Evolutionary conservation across 2,329 filamentous ascomycete genomes (phyloP).

Genomic region (Lithohypha guttulata): DNA sequence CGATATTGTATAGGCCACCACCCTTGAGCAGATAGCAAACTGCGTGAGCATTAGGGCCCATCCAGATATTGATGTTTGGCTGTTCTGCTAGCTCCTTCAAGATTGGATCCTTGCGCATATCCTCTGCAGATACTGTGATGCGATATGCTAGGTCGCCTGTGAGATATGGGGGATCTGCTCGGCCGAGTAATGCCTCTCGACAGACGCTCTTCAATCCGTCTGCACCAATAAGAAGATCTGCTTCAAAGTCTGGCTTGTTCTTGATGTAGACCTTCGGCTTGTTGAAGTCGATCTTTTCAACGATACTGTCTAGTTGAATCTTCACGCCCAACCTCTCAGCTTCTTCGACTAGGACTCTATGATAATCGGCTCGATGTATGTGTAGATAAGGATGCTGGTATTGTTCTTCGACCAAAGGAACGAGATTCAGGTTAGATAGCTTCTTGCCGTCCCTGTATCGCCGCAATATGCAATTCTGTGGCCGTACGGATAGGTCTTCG

Average conservation of each 20-base stretch:
- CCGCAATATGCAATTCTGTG: not conserved
- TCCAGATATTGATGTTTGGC: conserved; percentile 24
- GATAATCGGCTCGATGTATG: conserved; percentile 25
- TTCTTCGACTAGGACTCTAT: conserved; percentile 17
- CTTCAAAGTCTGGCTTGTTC: no score
- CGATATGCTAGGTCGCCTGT: conserved; percentile 27
- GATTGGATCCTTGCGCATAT: conserved; percentile 21
- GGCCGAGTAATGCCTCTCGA: conserved; percentile 18
- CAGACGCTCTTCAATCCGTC: conserved; percentile 24
- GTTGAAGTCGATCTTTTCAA: conserved; percentile 22
- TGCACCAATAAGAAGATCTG: conserved; percentile 24
- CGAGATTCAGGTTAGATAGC: no score
- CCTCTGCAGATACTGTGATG: conserved; percentile 20
- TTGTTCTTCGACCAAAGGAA: conserved; percentile 10
- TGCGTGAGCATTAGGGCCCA: conserved; percentile 25
- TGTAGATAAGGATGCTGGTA: conserved; percentile 25
- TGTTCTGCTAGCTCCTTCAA: no score
- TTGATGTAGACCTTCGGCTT: no score
- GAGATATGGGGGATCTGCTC: not conserved
- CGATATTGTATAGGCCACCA: conserved; percentile 26
- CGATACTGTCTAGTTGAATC: conserved; percentile 19
- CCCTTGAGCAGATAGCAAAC: conserved; percentile 25
- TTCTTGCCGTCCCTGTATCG: not conserved
- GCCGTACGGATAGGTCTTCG: conserved; percentile 19
- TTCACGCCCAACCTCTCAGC: conserved; percentile 9